Percentiles rank a stretch among this genome's conserved stretches.
These are phyloP conservation scores for Ogataea zsoltii DNA, from an alignment of 805 yeast species.

Conservation along the genomic window DNA sequence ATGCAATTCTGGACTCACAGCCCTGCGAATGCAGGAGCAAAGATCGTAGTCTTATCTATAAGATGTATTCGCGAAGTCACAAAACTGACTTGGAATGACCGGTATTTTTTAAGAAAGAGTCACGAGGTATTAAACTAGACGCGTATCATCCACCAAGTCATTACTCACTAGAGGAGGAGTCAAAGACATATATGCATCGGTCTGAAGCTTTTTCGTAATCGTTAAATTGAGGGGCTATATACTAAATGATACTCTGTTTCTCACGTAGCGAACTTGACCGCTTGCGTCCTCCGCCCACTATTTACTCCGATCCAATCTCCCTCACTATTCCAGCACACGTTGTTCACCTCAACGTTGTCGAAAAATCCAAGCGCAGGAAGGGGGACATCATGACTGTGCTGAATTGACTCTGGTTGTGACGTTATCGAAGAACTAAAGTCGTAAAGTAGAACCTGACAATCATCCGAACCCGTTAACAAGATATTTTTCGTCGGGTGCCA, in stretches of 20 bases:
- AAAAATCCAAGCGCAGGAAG: slow-evolving; percentile 46
- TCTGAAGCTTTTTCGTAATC: too few relatives aligned
- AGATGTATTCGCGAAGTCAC: background rate
- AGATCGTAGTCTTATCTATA: background rate
- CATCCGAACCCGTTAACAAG: slow-evolving; percentile 67
- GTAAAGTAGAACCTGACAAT: slow-evolving; percentile 72
- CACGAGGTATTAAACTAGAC: too few relatives aligned
- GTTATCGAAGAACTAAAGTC: slow-evolving; percentile 44
- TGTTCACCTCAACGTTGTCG: slow-evolving; percentile 73
- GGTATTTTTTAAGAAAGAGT: too few relatives aligned
- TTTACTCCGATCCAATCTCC: slow-evolving; percentile 85
- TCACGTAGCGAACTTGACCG: slow-evolving; percentile 38
- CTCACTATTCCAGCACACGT: slow-evolving; percentile 66
- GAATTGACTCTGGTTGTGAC: background rate
- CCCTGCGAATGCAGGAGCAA: background rate
- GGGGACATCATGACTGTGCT: slow-evolving; percentile 18
- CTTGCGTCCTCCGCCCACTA: slow-evolving; percentile 68
- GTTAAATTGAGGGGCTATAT: too few relatives aligned
- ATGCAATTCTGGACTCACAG: background rate
- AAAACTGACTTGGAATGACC: background rate
- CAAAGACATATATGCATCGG: too few relatives aligned
- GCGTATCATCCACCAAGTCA: background rate
- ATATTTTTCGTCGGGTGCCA: slow-evolving; percentile 83
- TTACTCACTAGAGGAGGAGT: too few relatives aligned
- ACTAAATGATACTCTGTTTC: too few relatives aligned